Base-by-base conservation (phyloP, 208 protist species). In the Trypanosoma melophagium region DNA sequence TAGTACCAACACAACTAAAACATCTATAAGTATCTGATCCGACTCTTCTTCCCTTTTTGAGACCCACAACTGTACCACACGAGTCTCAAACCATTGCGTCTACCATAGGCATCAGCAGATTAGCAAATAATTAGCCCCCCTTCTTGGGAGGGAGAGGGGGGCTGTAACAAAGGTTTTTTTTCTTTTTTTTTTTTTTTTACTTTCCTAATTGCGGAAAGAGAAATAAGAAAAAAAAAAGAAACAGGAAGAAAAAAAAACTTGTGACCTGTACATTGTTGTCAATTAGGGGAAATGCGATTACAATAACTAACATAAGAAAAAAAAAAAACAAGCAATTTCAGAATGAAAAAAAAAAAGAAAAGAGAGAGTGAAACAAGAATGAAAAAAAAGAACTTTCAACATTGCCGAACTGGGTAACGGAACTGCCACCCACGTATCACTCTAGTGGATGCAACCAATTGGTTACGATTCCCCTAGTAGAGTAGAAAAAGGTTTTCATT, bases 31-130 rank as follows among this genome's bases (percentile, higher is more conserved):
- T 42, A 44, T 40, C 40, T 25, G 21, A 12, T 1, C 38, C 54
- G 24, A 40, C 2, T 21, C 14, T 60, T 28, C 25, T 42, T 21
- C 52, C 41, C 19, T 56, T 14, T 38, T 42, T 50, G 21, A 45
- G 16, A 12, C 1, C 42, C 19, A 59, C 50, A 45, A 52, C 38
- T 16, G 25, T 31, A 58, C 51, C 62, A 67, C 62, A 67, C 14
- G 45, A 17, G 21, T 45, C 35, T 31, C 49, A 67, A 19, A 49
- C 3, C 4, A 45, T 56, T 58, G 51, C 52, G 31, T 59, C 35
- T n/a, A 59, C 7, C 50, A 67, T 59, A 38, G 62, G 53, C 62
- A 67, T 67, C 4, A 67, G 35, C 25, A 5, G 24, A 16, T 50
- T 38, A 28, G 2, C 49, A 50, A 61, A 44, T 28, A 44, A 61